phyloP scores from a whole-genome alignment of 2,329 filamentous ascomycete species.

The Paramyrothecium sp. region DNA sequence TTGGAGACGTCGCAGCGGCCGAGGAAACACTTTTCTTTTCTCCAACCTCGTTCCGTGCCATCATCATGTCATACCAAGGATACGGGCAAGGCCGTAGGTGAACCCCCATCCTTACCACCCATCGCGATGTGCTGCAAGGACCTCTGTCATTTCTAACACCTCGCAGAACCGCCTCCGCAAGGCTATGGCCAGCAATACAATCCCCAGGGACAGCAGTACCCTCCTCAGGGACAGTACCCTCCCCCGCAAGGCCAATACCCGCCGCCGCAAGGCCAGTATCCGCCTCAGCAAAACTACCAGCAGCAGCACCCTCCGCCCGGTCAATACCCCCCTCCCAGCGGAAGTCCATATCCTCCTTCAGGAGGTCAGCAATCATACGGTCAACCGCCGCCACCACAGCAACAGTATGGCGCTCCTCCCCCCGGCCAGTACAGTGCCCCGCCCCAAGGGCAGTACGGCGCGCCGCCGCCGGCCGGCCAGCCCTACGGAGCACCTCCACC shows the following conservation, averaged over 20 bases:
- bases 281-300: conserved; percentile 24
- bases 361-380: conserved; percentile 29
- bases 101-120: not conserved
- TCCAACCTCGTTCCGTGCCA: too few species aligned
- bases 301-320: conserved; percentile 25
- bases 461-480: conserved; percentile 28
- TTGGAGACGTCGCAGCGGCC: too few species aligned
- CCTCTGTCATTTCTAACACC: conserved; percentile 12
- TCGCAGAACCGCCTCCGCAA: conserved; percentile 32
- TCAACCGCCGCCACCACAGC: conserved; percentile 30
- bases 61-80: conserved; percentile 33
- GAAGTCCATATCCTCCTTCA: conserved; percentile 27
- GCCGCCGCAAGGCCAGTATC: conserved; percentile 23
- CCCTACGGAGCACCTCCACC: conserved; percentile 31
- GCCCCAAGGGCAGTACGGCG: conserved; percentile 23
- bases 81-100: conserved; percentile 36
- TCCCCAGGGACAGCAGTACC: conserved; percentile 10
- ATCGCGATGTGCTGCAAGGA: not conserved
- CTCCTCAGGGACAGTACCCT: conserved; percentile 25
- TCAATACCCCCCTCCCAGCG: conserved; percentile 33
- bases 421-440: conserved; percentile 39
- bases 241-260: conserved; percentile 22
- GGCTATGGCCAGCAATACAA: conserved; percentile 37
- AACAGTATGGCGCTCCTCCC: conserved; percentile 28
- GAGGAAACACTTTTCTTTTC: too few species aligned